Conservation (phyloP, 108 stramenopile genomes). For the Cyclotella sp. region DNA sequence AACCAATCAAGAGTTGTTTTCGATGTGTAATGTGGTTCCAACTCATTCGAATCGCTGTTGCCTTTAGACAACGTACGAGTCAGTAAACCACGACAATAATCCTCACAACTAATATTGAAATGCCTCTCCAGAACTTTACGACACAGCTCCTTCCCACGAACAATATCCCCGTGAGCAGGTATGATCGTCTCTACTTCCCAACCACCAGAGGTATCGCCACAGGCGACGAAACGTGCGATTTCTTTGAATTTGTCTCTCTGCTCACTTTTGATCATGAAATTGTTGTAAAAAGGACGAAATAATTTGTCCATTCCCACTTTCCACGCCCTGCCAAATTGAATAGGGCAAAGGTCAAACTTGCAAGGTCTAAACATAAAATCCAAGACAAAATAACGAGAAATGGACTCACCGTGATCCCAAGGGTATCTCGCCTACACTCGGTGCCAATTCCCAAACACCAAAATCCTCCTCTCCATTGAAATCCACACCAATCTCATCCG, state of each 20-base stretch:
- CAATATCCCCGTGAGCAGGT: constrained; percentile 86
- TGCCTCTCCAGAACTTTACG: constrained; percentile 64
- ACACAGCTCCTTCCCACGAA: constrained; percentile 66
- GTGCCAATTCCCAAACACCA: constrained; percentile 80
- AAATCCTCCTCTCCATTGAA: constrained; percentile 39
- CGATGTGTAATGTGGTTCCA: constrained; percentile 43
- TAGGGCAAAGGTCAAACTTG: not conserved
- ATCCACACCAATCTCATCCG: constrained; percentile 12
- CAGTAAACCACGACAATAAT: not conserved
- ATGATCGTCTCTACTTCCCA: constrained; percentile 84
- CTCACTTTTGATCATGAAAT: constrained; percentile 77
- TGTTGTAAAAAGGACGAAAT: constrained; percentile 81
- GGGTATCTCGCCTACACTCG: constrained; percentile 68
- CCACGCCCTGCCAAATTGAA: constrained; percentile 24
- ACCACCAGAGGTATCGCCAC: constrained; percentile 24
- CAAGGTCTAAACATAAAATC: not conserved
- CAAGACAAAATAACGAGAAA: not conserved
- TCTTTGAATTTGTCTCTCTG: constrained; percentile 45
- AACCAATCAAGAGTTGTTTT: constrained; percentile 33
- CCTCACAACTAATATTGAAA: constrained; percentile 41
- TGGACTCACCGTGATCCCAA: constrained; percentile 47
- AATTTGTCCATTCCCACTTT: constrained; percentile 88
- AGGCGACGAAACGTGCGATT: constrained; percentile 46
- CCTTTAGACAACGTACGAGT: not conserved
- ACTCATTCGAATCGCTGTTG: not conserved